Evolutionary conservation across 208 protist genomes (phyloP), one percentile per base, ranked within the genome.

Genomic region (Vickermania ingenoplastis): DNA sequence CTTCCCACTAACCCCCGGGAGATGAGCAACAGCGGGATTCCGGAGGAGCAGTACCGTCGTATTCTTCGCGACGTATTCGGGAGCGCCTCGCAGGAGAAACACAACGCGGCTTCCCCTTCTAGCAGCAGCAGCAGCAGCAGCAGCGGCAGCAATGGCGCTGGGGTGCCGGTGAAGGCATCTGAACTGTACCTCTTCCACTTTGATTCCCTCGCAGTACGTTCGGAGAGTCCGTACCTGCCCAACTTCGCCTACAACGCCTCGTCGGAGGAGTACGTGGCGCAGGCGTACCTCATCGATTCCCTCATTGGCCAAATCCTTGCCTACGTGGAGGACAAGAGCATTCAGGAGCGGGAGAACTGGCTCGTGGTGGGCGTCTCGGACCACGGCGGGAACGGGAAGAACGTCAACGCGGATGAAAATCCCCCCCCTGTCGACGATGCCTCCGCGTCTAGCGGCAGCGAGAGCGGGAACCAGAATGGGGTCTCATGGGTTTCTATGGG

Each of bases 331-430:
- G 71, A 83, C 59, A 80, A 81, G 31, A 67, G 72, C 2, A 52
- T 59, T 17, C 57, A 69, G 25, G 63, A 79, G 62, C 83, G 86
- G 48, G 84, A 91, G 67, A 91, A 89, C 55, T 91, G 84, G 81
- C 77, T 91, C 23, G 62, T 91, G 11, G 27, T 91, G n/a, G 75
- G 72, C n/a, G 64, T 78, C 30, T 69, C 70, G 31, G 67, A 84
- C 41, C 80, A 89, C 68, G 84, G 84, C 41, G 84, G 78, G 31
- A 56, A 23, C 41, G 80, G 49, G 17, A 87, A 88, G 75, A 65
- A 36, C 45, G 76, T 71, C 71, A 62, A 36, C 14, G 26, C 41
- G 2, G 53, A 13, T 14, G 25, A 13, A 14, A 21, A 58, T 5
- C 7, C 21, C 22, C 28, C 57, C 36, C 61, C 52, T 26, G 25